phyloP scores from a whole-genome alignment of 75 land plant genomes.

The Selaginella tamariscina region DNA sequence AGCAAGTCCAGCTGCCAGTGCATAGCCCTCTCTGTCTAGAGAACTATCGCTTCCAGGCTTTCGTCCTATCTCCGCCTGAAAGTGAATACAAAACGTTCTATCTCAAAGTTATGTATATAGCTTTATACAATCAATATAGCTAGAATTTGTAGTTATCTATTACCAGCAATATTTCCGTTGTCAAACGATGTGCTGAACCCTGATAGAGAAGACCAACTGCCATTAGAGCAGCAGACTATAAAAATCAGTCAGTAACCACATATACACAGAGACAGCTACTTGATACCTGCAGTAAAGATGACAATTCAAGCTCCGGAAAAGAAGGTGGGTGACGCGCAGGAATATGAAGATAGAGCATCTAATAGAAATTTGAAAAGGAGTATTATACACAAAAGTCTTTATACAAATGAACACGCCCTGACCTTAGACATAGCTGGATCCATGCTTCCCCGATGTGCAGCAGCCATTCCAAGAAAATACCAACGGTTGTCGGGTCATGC shows the following conservation, averaged over 20 bases:
- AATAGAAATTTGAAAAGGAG: neutral
- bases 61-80: conserved; percentile 94
- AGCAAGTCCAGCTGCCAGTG: conserved; percentile 92
- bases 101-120: neutral
- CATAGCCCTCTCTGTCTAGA: conserved; percentile 96
- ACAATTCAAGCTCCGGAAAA: conserved; percentile 81
- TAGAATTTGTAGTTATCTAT: too few relatives aligned
- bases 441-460: conserved; percentile 93
- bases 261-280: neutral
- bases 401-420: conserved; percentile 4
- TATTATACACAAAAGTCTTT: neutral
- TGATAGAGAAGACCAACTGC: conserved; percentile 85
- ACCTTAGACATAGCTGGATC: conserved; percentile 87
- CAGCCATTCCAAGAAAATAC: conserved; percentile 91
- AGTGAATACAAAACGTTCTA: neutral
- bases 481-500: conserved; percentile 88
- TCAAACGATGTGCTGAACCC: conserved; percentile 85
- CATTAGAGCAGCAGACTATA: conserved; percentile 87
- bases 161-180: conserved; percentile 83
- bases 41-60: conserved; percentile 95
- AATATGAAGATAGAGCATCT: conserved; percentile 81
- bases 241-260: conserved; percentile 6
- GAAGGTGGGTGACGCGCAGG: conserved; percentile 75
- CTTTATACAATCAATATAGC: too few relatives aligned
- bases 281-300: conserved; percentile 83